Evolutionary conservation across 257 asterid genomes (phyloP), one percentile per base, ranked within the genome.

Genomic region (Gentiana macrophylla): DNA sequence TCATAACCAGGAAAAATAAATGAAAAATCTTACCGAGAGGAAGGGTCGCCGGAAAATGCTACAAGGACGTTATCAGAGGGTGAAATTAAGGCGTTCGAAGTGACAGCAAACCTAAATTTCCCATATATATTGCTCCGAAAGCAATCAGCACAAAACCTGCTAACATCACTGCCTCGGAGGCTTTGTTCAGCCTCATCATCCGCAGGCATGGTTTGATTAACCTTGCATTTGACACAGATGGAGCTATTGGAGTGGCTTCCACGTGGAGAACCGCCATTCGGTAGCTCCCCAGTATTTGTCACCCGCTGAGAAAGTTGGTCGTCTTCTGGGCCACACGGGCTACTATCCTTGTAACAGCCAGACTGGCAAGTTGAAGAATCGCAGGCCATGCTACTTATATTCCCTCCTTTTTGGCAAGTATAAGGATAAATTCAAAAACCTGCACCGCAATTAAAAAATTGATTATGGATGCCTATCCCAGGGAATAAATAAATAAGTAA

Each of bases 31-130:
- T 59, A 90, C 97, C 97, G 87, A 59, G 98, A 91, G 41, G 90
- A 77, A 37, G 86, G 66, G 47, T 95, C 96, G 41, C 96, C 98
- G n/a, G 98, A 91, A 67, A 87, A 91, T 0, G 94, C 96, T 8
- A 91, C 84, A 50, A 87, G 95, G 49, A 84, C 80, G 2, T 83
- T 83, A 68, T 91, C 96, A 34, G 94, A 74, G 37, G 96, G 95
- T 50, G 76, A 80, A 70, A 91, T 84, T 89, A 91, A 69, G 13
- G 79, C 96, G 68, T 87, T 91, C 38, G 96, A 74, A 52, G 86
- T 78, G 37, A 87, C 94, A 0, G 96, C 80, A 10, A 87, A 75
- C 63, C 94, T 78, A 46, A 91, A 91, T 88, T 87, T 91, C 35
- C 90, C 95, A 53, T 63, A 83, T 52, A 91, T 67, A 67, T 91